phyloP scores from a whole-genome alignment of 495 filamentous ascomycete genomes.

The Penicillium ucsense region DNA sequence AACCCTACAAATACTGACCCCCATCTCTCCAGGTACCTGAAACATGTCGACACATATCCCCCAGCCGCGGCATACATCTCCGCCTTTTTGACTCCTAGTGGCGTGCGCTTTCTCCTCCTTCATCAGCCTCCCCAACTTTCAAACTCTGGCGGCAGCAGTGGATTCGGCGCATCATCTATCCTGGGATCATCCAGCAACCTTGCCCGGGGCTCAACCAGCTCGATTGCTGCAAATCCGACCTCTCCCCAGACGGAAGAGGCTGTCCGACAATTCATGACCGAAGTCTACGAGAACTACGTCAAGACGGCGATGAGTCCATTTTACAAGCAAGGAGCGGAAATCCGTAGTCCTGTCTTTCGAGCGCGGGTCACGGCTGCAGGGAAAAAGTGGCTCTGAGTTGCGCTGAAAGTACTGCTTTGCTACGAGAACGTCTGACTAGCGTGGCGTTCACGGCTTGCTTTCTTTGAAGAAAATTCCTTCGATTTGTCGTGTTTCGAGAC shows the following conservation, averaged over 20 bases:
- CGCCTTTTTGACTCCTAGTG: slow-evolving; percentile 71
- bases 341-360: slow-evolving; percentile 78
- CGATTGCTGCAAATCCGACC: slow-evolving; percentile 72
- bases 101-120: slow-evolving; percentile 75
- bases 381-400: slow-evolving; percentile 74
- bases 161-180: slow-evolving; percentile 25
- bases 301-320: slow-evolving; percentile 98
- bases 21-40: slow-evolving; percentile 64
- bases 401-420: background rate
- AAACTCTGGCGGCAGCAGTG: slow-evolving; percentile 17
- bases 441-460: slow-evolving; percentile 11
- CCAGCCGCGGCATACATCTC: slow-evolving; percentile 70
- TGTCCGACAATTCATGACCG: slow-evolving; percentile 81
- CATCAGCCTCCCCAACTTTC: slow-evolving; percentile 57
- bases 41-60: slow-evolving; percentile 87
- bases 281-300: slow-evolving; percentile 89
- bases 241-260: slow-evolving; percentile 87
- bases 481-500: too few species aligned
- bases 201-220: slow-evolving; percentile 46
- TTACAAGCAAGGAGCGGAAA: slow-evolving; percentile 69
- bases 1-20: slow-evolving; percentile 2
- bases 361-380: slow-evolving; percentile 71
- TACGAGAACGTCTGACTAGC: background rate
- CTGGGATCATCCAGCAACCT: slow-evolving; percentile 19
- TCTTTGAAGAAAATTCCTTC: background rate